Percentiles rank a stretch among this genome's conserved stretches.
phyloP scores from a whole-genome alignment of 495 filamentous ascomycete species.

The Trichodelitschia bisporula region DNA sequence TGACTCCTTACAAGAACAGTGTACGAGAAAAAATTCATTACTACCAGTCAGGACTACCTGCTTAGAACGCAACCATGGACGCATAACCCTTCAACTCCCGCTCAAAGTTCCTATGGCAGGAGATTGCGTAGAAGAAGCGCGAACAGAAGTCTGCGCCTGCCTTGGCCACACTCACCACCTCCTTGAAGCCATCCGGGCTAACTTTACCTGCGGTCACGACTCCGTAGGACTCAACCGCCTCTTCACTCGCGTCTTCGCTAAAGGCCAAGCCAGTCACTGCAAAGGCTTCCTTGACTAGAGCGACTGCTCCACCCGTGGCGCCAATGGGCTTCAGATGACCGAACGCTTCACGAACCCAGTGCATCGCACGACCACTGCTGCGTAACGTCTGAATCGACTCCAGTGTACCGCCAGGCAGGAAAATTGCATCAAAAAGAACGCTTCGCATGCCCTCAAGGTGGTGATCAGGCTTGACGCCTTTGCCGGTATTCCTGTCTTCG shows the following conservation, averaged over 20 bases:
- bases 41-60: too few relatives aligned
- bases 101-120: slow-evolving; percentile 43
- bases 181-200: slow-evolving; percentile 27
- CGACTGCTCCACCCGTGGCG: slow-evolving; percentile 43
- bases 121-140: slow-evolving; percentile 39
- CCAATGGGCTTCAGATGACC: slow-evolving; percentile 60
- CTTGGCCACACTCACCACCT: slow-evolving; percentile 31
- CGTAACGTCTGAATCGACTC: slow-evolving; percentile 26
- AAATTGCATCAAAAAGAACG: slow-evolving; percentile 68
- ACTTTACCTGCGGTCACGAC: slow-evolving; percentile 34
- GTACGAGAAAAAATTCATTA: too few relatives aligned
- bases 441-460: slow-evolving; percentile 63
- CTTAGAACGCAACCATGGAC: slow-evolving; percentile 13
- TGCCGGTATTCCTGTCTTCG: slow-evolving; percentile 18
- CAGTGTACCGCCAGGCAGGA: slow-evolving; percentile 50
- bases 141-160: slow-evolving; percentile 37
- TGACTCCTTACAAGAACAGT: too few relatives aligned
- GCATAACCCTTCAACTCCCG: slow-evolving; percentile 44
- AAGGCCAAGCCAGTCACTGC: slow-evolving; percentile 28
- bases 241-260: slow-evolving; percentile 17
- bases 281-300: slow-evolving; percentile 33
- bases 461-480: slow-evolving; percentile 46
- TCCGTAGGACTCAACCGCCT: slow-evolving; percentile 42
- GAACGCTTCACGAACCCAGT: slow-evolving; percentile 71
- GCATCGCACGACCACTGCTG: slow-evolving; percentile 51